These are phyloP conservation scores for Saccharomyces kudriavzevii DNA, from an alignment of 805 yeast species.

Conservation along the genomic window DNA sequence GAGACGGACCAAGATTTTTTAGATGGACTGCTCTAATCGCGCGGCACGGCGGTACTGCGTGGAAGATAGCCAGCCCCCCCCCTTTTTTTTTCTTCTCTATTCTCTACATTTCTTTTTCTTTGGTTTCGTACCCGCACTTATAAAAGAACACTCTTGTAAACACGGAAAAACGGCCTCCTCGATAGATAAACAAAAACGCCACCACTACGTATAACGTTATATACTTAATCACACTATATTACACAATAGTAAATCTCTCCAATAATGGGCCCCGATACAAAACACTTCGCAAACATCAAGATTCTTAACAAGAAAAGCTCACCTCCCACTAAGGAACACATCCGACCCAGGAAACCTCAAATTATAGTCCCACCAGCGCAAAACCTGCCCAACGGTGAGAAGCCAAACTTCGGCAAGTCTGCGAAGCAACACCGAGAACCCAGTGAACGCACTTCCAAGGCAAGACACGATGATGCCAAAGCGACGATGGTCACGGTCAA, in stretches of 20 bases:
- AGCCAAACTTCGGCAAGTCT: slow-evolving; percentile 18
- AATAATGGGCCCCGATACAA: background rate
- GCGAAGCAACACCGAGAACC: background rate
- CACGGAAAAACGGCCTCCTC: too few species aligned
- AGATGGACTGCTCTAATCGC: slow-evolving; percentile 17
- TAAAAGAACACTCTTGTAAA: background rate
- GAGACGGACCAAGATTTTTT: slow-evolving; percentile 22
- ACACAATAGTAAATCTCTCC: background rate
- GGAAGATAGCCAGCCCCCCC: slow-evolving; percentile 2
- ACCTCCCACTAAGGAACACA: background rate
- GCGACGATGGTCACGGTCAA: background rate
- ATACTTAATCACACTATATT: background rate
- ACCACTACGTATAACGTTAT: background rate
- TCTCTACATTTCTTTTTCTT: background rate
- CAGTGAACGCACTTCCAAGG: background rate
- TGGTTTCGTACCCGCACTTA: background rate
- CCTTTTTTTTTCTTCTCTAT: background rate
- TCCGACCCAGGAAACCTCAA: background rate
- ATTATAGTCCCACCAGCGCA: slow-evolving; percentile 10
- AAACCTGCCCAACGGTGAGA: slow-evolving; percentile 18
- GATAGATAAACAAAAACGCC: background rate
- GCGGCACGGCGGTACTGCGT: background rate
- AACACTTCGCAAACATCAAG: background rate
- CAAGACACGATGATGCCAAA: background rate
- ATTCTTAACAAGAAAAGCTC: background rate